Percentiles rank a stretch among this genome's conserved stretches.
Evolutionary conservation across 768 basidiomycete species (phyloP).

Genomic region (Hypholoma fasciculare): DNA sequence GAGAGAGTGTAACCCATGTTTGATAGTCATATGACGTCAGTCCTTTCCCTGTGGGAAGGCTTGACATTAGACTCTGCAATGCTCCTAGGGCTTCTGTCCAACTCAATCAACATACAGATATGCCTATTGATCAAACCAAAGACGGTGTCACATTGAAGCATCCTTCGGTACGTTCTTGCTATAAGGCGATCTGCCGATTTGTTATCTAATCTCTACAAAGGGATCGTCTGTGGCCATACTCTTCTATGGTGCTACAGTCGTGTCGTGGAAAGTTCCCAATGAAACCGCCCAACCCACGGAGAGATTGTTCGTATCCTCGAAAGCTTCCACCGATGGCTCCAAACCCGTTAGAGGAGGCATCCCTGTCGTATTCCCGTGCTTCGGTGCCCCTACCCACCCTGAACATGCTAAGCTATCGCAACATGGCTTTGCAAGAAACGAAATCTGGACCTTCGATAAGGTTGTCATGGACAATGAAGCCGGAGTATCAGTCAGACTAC

Average conservation of each 20-base stretch:
- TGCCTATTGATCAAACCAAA: slow-evolving; percentile 55
- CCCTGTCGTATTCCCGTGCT: slow-evolving; percentile 80
- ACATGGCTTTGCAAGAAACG: slow-evolving; percentile 90
- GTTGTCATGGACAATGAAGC: slow-evolving; percentile 66
- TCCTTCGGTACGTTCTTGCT: slow-evolving; percentile 48
- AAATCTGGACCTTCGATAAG: slow-evolving; percentile 68
- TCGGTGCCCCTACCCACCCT: slow-evolving; percentile 78
- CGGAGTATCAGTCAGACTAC: slow-evolving; percentile 74
- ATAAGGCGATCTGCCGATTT: too few relatives aligned
- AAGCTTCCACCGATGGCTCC: slow-evolving; percentile 76
- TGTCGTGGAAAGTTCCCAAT: slow-evolving; percentile 76
- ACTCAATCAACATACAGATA: slow-evolving; percentile 20
- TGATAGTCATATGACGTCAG: neutral
- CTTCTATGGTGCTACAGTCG: slow-evolving; percentile 83
- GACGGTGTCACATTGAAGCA: slow-evolving; percentile 55
- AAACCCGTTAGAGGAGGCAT: slow-evolving; percentile 68
- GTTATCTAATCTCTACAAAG: slow-evolving; percentile 30
- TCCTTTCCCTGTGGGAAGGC: too few relatives aligned
- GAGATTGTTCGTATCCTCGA: slow-evolving; percentile 79
- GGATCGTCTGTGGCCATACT: slow-evolving; percentile 67
- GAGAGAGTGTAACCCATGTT: too few relatives aligned
- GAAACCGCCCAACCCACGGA: slow-evolving; percentile 46
- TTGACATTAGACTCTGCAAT: neutral
- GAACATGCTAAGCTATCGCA: slow-evolving; percentile 73
- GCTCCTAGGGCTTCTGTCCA: neutral